A percentile compares a stretch with the other conserved stretches of the same genome.
phyloP scores from a whole-genome alignment of 108 stramenopile species.

The Nitzschia inconspicua region DNA sequence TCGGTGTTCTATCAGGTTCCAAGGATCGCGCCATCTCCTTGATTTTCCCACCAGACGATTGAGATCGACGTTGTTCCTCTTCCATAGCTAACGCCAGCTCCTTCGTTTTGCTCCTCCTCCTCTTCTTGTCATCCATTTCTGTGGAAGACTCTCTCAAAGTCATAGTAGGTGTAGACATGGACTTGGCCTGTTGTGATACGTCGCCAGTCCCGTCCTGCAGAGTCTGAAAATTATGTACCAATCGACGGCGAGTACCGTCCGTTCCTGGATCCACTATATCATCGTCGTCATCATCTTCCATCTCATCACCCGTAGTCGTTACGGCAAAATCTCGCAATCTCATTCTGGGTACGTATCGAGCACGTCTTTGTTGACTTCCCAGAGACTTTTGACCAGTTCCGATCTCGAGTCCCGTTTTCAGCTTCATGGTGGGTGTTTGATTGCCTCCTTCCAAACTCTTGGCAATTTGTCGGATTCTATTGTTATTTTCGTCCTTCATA shows the following conservation, averaged over 20 bases:
- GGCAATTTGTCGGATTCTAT: background rate
- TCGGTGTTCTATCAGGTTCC: conserved; percentile 9
- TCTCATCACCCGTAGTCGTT: background rate
- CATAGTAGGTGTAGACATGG: conserved; percentile 19
- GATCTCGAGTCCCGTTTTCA: background rate
- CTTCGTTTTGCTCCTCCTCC: background rate
- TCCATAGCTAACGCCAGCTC: conserved; percentile 19
- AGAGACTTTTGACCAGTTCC: background rate
- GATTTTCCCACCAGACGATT: background rate
- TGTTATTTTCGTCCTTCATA: background rate
- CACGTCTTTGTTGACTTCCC: background rate
- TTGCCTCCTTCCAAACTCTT: background rate
- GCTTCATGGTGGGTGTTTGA: conserved; percentile 6
- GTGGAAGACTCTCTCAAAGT: conserved; percentile 1
- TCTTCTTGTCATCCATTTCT: background rate
- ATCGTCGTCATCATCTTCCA: background rate
- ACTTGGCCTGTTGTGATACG: background rate
- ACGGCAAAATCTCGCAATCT: conserved; percentile 24
- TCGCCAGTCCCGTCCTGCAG: too few species aligned
- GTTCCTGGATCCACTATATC: background rate
- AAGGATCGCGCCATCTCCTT: conserved; percentile 12
- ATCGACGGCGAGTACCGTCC: too few species aligned
- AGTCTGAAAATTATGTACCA: background rate
- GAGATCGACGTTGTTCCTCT: background rate
- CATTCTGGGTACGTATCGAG: conserved; percentile 23